Conservation (phyloP, 2,329 filamentous ascomycete species). For the Aplosporella prunicola region DNA sequence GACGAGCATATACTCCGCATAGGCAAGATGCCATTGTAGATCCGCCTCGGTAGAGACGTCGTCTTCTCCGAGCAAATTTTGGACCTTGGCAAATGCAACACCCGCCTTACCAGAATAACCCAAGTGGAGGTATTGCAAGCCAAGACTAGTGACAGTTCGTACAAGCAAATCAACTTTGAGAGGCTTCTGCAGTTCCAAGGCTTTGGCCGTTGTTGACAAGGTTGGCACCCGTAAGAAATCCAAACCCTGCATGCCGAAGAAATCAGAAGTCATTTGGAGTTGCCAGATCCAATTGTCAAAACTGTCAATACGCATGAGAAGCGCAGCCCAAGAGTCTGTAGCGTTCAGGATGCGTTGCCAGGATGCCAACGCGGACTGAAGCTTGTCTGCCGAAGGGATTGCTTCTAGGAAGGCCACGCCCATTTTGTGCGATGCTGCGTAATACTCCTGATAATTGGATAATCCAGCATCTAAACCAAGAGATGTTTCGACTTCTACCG, state of each 20-base stretch:
- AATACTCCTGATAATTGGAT: slow-evolving; percentile 23
- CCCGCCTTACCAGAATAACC: slow-evolving; percentile 53
- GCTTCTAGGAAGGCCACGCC: slow-evolving; percentile 33
- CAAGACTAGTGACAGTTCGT: slow-evolving; percentile 37
- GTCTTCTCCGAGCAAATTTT: slow-evolving; percentile 34
- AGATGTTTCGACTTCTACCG: background rate
- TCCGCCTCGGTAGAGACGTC: slow-evolving; percentile 36
- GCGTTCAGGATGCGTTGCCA: slow-evolving; percentile 32
- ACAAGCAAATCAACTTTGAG: slow-evolving; percentile 31
- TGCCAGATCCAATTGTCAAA: slow-evolving; percentile 40
- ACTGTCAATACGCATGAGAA: slow-evolving; percentile 42
- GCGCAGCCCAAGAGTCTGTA: slow-evolving; percentile 24
- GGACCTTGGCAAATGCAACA: slow-evolving; percentile 49
- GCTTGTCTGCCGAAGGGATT: slow-evolving; percentile 15
- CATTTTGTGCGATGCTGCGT: slow-evolving; percentile 30
- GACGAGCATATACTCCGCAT: slow-evolving; percentile 64
- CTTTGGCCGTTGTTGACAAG: slow-evolving; percentile 40
- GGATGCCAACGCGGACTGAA: slow-evolving; percentile 23
- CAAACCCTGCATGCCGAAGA: slow-evolving; percentile 48
- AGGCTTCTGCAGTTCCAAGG: slow-evolving; percentile 37
- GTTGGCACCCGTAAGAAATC: slow-evolving; percentile 40
- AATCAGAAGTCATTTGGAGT: slow-evolving; percentile 46
- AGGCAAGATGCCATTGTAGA: slow-evolving; percentile 57
- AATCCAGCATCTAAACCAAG: slow-evolving; percentile 26
- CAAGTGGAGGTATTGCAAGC: slow-evolving; percentile 47